phyloP scores from a whole-genome alignment of 305 asterid species.

The Andrographis paniculata region DNA sequence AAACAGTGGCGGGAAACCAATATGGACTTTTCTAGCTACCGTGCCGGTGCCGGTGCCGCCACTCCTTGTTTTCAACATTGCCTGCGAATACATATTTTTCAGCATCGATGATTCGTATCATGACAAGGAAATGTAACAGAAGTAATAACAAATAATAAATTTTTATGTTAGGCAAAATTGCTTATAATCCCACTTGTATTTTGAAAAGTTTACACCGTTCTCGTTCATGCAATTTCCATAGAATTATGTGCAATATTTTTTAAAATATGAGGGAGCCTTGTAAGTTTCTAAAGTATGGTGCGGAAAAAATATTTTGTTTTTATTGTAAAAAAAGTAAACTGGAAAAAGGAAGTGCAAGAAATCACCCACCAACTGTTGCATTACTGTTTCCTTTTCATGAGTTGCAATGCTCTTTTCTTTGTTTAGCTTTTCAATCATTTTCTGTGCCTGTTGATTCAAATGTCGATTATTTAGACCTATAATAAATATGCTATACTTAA shows the following conservation, averaged over 20 bases:
- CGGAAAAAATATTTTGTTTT: not conserved
- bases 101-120: too few relatives aligned
- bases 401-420: constrained; percentile 38
- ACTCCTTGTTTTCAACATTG: constrained; percentile 22
- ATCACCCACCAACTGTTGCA: constrained; percentile 56
- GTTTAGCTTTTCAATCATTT: constrained; percentile 46
- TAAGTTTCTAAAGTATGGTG: not conserved
- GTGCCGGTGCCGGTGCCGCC: constrained; percentile 4
- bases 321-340: not conserved
- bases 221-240: too few relatives aligned
- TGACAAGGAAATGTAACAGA: too few relatives aligned
- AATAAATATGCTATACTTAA: not conserved
- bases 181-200: too few relatives aligned
- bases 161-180: too few relatives aligned
- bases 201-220: too few relatives aligned
- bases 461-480: not conserved
- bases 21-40: constrained; percentile 33
- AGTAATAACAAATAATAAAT: too few relatives aligned
- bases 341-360: not conserved
- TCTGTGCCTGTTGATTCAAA: constrained; percentile 39
- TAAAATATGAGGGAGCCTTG: too few relatives aligned
- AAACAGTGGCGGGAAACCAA: constrained; percentile 70
- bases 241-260: too few relatives aligned
- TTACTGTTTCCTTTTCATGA: constrained; percentile 40
- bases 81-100: constrained; percentile 30